Evolutionary conservation across 805 yeast genomes (phyloP), one percentile per base, ranked within the genome.

Genomic region (Pichia eremophila): DNA sequence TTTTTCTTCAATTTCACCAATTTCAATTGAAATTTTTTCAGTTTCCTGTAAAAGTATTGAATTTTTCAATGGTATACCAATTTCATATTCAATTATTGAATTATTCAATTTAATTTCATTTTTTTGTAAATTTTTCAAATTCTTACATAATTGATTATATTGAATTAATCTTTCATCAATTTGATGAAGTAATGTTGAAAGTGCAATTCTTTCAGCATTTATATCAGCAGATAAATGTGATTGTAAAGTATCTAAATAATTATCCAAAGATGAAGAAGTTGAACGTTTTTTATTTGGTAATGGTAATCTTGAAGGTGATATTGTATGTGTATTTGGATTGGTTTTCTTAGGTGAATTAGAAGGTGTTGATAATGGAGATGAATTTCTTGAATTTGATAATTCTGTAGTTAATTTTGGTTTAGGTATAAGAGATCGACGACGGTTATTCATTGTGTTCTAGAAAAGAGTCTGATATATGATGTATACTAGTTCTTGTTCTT

Each of bases 1-100:
- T 61, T 68, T 41, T 49, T 39, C 45, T 29, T 41, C 43, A 35
- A 28, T 10, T 17, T 39, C 15, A 14, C 7, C 12, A 10, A 45
- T 14, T 35, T 44, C 46, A 29, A 31, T 29, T 9, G 29, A 42
- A 7, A 39, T 19, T 34, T 44, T 12, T 8, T 32, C 12, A 18
- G 37, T 8, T 34, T 44, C 46, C 8, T 41, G n/a, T 39, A 41
- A 12, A 5, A 36, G 32, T 6, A 39, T 32, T 17, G 46, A 32
- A 12, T 38, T 18, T 37, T 46, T 46, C 4, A 29, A 34, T 7
- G 46, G 43, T 2, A 46, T 32, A 11, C 50, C 50, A 28, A 40
- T 44, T 35, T 44, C 41, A 31, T 44, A 47, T 32, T 47, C 50
- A 3, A 39, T 34, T 12, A 47, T 43, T 31, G 38, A 12, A 40